phyloP scores from a whole-genome alignment of 345 rosid genomes.

The Carallia pectinifolia region DNA sequence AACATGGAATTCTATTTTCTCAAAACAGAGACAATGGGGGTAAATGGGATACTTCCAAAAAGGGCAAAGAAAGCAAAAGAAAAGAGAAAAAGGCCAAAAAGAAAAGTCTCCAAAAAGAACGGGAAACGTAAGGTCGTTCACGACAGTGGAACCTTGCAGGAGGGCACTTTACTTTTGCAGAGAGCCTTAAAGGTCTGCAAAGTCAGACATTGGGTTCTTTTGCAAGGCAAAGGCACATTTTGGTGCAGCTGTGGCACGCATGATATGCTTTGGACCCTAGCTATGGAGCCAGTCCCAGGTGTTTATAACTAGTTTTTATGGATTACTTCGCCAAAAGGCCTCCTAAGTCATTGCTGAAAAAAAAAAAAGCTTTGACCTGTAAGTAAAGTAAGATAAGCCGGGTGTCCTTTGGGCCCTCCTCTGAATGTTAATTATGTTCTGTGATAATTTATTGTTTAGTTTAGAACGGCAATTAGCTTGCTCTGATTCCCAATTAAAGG shows the following conservation, averaged over 20 bases:
- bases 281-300: not conserved
- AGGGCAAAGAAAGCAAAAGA: slow-evolving; percentile 12
- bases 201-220: not conserved
- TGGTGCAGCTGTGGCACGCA: not conserved
- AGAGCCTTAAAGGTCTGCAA: not conserved
- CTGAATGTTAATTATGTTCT: not conserved
- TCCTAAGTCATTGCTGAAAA: slow-evolving; percentile 8
- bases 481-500: no score
- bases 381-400: slow-evolving; percentile 3
- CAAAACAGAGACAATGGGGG: not conserved
- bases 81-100: slow-evolving; percentile 22
- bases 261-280: not conserved
- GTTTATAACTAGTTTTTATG: not conserved
- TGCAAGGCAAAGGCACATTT: not conserved
- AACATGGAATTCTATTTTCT: no score
- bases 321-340: not conserved
- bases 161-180: not conserved
- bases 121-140: slow-evolving; percentile 22
- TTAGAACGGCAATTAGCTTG: no score
- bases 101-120: slow-evolving; percentile 11
- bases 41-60: slow-evolving; percentile 45
- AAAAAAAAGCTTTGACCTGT: slow-evolving; percentile 50
- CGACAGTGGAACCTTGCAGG: not conserved
- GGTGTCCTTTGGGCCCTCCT: not conserved
- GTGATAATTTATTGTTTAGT: no score